phyloP scores from a whole-genome alignment of 345 rosid genomes.

The Pistacia integerrima region DNA sequence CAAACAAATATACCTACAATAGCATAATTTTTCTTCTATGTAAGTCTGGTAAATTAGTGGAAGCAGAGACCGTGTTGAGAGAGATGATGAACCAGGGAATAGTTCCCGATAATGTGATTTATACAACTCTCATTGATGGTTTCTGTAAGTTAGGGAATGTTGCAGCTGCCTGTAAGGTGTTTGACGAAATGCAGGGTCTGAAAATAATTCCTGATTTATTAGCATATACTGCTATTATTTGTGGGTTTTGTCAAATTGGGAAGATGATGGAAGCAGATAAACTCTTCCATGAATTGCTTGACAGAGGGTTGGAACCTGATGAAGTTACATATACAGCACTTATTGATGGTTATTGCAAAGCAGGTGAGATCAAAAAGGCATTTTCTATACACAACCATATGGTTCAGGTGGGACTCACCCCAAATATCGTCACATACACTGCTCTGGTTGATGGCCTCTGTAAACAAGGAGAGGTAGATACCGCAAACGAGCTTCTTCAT shows the following conservation, averaged over 20 bases:
- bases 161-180: slow-evolving; percentile 52
- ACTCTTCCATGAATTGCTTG: slow-evolving; percentile 62
- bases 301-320: slow-evolving; percentile 66
- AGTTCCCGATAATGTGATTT: slow-evolving; percentile 67
- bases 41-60: slow-evolving; percentile 47
- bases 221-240: slow-evolving; percentile 74
- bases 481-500: slow-evolving; percentile 90
- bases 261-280: slow-evolving; percentile 69
- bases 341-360: slow-evolving; percentile 86
- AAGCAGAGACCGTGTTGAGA: slow-evolving; percentile 64
- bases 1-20: slow-evolving; percentile 74
- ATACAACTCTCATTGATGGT: slow-evolving; percentile 82
- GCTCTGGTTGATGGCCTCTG: slow-evolving; percentile 87
- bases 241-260: slow-evolving; percentile 66
- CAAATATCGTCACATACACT: slow-evolving; percentile 85
- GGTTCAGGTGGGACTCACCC: slow-evolving; percentile 63
- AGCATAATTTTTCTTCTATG: slow-evolving; percentile 67
- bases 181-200: slow-evolving; percentile 57
- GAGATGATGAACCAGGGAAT: slow-evolving; percentile 62
- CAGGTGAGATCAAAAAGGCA: slow-evolving; percentile 68
- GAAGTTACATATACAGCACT: slow-evolving; percentile 74
- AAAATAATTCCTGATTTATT: slow-evolving; percentile 60
- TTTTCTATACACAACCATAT: slow-evolving; percentile 81
- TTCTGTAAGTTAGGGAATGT: slow-evolving; percentile 64
- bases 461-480: slow-evolving; percentile 73